Base-by-base conservation (phyloP, 73 alveolate species). In the Strombidium stylifer region DNA sequence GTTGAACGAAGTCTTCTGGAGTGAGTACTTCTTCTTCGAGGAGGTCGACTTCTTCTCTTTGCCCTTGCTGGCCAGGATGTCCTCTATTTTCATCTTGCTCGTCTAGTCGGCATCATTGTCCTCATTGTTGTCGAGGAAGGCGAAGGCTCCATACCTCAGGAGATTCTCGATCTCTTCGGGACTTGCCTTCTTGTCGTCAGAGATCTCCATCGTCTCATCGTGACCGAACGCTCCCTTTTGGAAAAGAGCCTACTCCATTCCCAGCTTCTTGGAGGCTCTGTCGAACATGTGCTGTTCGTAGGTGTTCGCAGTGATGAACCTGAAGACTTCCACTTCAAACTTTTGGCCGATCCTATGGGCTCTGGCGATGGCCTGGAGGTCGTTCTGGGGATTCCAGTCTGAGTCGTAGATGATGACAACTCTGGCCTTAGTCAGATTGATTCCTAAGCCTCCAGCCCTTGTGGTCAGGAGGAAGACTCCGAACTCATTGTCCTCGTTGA, bases 371-470 rank as follows among this genome's bases (percentile, higher is more conserved):
- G 99, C 99, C 68, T 86, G 83, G 83, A 86, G 54, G 81, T 92
- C 98, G 64, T 95, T 95, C 60, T 92, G 73, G 0, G 98, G 99
- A 78, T 95, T 95, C 98, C 99, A 95, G 70, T 93, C 97, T 59
- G 87, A 79, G 73, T 95, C 99, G 72, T 83, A 95, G 71, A 95
- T 94, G 15, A 95, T 85, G 19, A 95, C 99, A 16, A 94, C 93
- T 72, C 92, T 90, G 3, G 99, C 98, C 45, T 90, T 74, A 19
- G 98, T 94, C 73, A 94, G 69, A 79, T 92, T 94, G 25, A 94
- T 89, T 14, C 99, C 99, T 20, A 92, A 81, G 35, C 99, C 99
- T 15, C 99, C 99, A 6, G 97, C 97, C 53, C 93, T 88, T 24
- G 97, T 94, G 31, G 98, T 91, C 28, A 94, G 73, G 45, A 94